Percentiles rank a stretch among this genome's conserved stretches.
These are phyloP conservation scores for Geotrichum citri-aurantii DNA, from an alignment of 1,139 yeast genomes.

Conservation along the genomic window DNA sequence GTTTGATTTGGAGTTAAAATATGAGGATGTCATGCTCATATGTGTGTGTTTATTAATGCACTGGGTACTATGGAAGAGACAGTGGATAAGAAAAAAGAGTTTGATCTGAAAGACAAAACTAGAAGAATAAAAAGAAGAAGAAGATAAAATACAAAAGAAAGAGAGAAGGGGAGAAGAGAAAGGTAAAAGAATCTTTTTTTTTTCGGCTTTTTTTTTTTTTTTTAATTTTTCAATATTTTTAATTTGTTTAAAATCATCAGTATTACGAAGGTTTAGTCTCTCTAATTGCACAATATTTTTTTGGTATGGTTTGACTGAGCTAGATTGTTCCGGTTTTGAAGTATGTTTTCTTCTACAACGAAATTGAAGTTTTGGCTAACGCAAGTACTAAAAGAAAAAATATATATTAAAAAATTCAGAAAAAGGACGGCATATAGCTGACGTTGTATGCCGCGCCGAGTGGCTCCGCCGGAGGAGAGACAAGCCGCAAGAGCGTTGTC, in stretches of 20 bases:
- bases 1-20: neutral
- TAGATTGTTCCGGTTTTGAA: neutral
- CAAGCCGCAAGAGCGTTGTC: neutral
- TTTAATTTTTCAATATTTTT: neutral
- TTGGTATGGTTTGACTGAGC: neutral
- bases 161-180: neutral
- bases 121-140: neutral
- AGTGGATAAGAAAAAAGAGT: neutral
- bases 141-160: neutral
- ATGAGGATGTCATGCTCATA: neutral
- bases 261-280: neutral
- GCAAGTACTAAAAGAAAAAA: neutral
- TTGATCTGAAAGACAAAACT: no score
- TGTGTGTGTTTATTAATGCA: neutral
- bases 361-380: neutral
- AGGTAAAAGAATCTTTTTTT: neutral
- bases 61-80: neutral
- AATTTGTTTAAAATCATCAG: neutral
- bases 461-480: neutral
- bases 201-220: neutral
- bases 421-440: neutral
- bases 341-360: neutral
- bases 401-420: no score
- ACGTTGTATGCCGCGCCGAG: neutral
- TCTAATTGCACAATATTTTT: neutral